These are phyloP conservation scores for Backusella mclennaniae DNA, from an alignment of 192 early-diverging fungal species.

Conservation along the genomic window DNA sequence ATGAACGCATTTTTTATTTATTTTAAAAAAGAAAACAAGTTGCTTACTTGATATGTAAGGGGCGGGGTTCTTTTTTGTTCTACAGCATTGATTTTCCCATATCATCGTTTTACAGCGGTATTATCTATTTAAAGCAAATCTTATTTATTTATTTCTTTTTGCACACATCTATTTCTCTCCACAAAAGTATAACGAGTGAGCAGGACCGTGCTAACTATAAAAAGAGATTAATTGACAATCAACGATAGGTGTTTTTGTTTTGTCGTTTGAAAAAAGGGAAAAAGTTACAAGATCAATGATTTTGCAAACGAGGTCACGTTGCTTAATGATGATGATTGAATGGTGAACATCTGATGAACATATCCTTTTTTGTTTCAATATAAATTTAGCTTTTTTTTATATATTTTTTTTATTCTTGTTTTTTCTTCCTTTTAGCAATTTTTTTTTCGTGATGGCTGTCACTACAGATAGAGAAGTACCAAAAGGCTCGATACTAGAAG, in stretches of 20 bases:
- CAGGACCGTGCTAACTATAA: background rate
- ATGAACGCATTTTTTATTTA: too few relatives aligned
- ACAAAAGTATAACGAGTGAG: background rate
- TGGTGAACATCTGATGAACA: background rate
- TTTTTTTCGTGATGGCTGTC: slow-evolving; percentile 2
- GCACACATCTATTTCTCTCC: background rate
- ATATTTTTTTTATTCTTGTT: background rate
- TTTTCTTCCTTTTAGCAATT: background rate
- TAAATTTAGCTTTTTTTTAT: background rate
- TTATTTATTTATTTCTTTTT: background rate
- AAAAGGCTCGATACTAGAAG: slow-evolving; percentile 26
- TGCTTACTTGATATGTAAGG: background rate
- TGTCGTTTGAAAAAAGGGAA: background rate
- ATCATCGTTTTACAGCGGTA: background rate
- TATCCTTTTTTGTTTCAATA: slow-evolving; percentile 6
- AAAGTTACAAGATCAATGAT: slow-evolving; percentile 1
- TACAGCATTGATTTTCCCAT: background rate
- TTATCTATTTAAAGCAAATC: background rate
- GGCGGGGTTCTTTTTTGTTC: background rate
- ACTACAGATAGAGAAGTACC: background rate
- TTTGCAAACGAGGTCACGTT: background rate
- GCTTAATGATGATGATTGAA: background rate
- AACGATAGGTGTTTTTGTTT: background rate
- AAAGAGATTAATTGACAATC: background rate
- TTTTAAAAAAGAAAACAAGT: background rate